Base-by-base conservation (phyloP, 2,329 filamentous ascomycete species). In the Xylaria arbuscula region DNA sequence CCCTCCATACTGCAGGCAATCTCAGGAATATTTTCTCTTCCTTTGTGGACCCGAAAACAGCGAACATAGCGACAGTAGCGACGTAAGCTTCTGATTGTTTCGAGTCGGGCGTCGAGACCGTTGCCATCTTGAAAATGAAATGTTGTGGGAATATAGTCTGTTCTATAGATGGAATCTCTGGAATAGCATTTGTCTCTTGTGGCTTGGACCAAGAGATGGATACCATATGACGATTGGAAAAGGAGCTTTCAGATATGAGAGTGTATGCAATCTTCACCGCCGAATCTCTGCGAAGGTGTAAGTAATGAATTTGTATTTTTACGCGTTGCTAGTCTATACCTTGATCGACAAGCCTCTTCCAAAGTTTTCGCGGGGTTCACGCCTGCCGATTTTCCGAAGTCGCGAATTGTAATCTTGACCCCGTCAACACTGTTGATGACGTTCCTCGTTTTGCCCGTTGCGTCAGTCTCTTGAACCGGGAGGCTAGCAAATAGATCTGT, bases 31-130 rank as follows among this genome's bases (percentile, higher is more conserved):
- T 88, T 78, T 97, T 98, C 71, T 97, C 93, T 76, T 98, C 95
- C 74, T 93, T 96, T 0, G 88, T 81, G 17, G 90, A 86, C 1
- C 89, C 89, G 72, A 94, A 97, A 0, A 97, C 85, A 48, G 92
- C 86, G 78, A 97, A 98, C 1, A 99, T 82, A 1, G 92, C 93
- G 13, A 89, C 85, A 0, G 94, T 97, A 6, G 94, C 92, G 50
- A 96, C 87, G 73, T 91, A 98, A 1, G 91, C 90, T 79, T 98
- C 94, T 6, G 96, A 97, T 77, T 99, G 94, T 71, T 90, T 89
- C 13, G 85, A 73, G 62, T 93, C 91, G 0, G 93, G 89, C 0
- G 93, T 91, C 11, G 93, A 92, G 51, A 97, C 80, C 0, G 86
- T 85, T 3, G 82, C 84, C 91, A 98, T 97, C 50, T 90, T 91